Percentiles rank a stretch among this genome's conserved stretches.
These are phyloP conservation scores for Xylariaceae sp. DNA, from an alignment of 2,329 filamentous ascomycete species.

Conservation along the genomic window DNA sequence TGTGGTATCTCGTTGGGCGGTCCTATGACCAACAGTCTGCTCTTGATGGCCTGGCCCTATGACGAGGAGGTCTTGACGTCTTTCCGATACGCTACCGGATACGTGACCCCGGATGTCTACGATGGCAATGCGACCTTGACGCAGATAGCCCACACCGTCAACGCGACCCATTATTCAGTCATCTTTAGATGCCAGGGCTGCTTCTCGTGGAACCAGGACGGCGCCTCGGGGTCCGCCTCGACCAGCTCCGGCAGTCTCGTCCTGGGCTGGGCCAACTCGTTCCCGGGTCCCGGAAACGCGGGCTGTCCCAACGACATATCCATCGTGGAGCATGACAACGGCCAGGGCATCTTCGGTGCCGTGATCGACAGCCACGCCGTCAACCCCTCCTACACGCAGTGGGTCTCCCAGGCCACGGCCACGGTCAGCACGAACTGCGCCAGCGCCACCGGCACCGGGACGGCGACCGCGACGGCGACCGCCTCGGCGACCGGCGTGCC, in stretches of 20 bases:
- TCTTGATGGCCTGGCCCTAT: slow-evolving; percentile 52
- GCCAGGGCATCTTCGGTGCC: slow-evolving; percentile 46
- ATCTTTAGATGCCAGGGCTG: slow-evolving; percentile 59
- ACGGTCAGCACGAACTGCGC: slow-evolving; percentile 29
- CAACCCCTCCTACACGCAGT: slow-evolving; percentile 34
- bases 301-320: slow-evolving; percentile 35
- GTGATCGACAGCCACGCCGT: slow-evolving; percentile 27
- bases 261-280: slow-evolving; percentile 50
- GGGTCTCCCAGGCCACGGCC: slow-evolving; percentile 37
- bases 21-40: slow-evolving; percentile 49
- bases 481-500: slow-evolving; percentile 25
- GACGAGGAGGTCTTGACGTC: slow-evolving; percentile 46
- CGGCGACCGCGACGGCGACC: slow-evolving; percentile 17
- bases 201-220: slow-evolving; percentile 44
- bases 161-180: slow-evolving; percentile 50
- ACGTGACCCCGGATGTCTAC: slow-evolving; percentile 51
- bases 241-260: slow-evolving; percentile 38
- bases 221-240: slow-evolving; percentile 32
- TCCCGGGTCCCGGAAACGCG: slow-evolving; percentile 32
- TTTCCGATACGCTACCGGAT: slow-evolving; percentile 51
- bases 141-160: slow-evolving; percentile 51
- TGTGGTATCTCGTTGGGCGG: slow-evolving; percentile 49
- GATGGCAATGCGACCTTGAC: slow-evolving; percentile 54
- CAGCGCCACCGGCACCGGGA: slow-evolving; percentile 16
- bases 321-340: slow-evolving; percentile 48